Evolutionary conservation across 2,329 filamentous ascomycete species (phyloP), one percentile per base, ranked within the genome.

Genomic region (Neofusicoccum kwambonambiense): DNA sequence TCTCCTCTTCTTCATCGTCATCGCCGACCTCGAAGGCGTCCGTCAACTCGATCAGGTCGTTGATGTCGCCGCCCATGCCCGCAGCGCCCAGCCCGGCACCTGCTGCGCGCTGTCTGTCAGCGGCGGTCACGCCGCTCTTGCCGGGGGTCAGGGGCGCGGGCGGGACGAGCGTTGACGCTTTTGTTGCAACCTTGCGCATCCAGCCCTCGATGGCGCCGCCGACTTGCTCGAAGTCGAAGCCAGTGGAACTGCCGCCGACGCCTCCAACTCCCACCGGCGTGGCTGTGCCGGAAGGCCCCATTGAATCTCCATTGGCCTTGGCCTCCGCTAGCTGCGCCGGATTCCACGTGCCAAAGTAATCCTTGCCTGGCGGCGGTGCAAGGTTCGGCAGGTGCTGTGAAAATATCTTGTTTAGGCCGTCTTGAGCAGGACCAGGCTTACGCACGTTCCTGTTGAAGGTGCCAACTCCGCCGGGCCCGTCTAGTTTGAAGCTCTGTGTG

Each of bases 131-230:
- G 9, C 51, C 34, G n/a, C 8, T 34, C 12, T 35, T 45, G 17
- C 52, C 35, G 12, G 52, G 51, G 17, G 62, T 57, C n/a, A 54
- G 42, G 37, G 41, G 45, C 4, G 63, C 63, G 5, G 63, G 63
- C 11, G 63, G 63, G 3, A 65, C 56, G 37, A 65, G 52, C 35
- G 54, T 61, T 17, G 74, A 73, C 4, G 85, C 83, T 72, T 89
- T 89, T 5, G 84, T 82, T 66, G 92, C 92, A 42, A 96, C 88
- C 67, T 92, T 92, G 66, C 93, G 85, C 66, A 98, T 82, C 93
- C 95, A 99, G 1, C 89, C 90, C 78, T 98, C 95, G 35, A 98
- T 89, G 2, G 90, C 90, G 5, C 92, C 90, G 1, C 93, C 93
- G 9, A 96, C 89, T 68, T 93, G 91, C 71, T 97, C 93, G 2